Evolutionary conservation across 306 rosid genomes (phyloP).

Genomic region (Cercis canadensis): DNA sequence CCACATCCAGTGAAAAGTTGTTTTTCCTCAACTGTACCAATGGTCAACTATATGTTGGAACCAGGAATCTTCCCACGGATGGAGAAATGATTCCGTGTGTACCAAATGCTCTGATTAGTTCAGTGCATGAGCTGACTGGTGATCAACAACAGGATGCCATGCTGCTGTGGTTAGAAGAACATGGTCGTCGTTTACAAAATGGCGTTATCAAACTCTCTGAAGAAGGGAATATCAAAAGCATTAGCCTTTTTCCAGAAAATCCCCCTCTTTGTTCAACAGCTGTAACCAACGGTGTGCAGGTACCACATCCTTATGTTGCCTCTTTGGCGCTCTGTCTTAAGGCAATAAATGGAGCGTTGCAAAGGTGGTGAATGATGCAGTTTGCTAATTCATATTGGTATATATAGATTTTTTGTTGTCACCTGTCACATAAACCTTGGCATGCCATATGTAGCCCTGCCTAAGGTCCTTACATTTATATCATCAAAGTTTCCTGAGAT

Average conservation of each 20-base stretch:
- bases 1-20: slow-evolving; percentile 47
- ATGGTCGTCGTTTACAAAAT: slow-evolving; percentile 70
- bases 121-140: slow-evolving; percentile 45
- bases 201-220: slow-evolving; percentile 72
- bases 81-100: slow-evolving; percentile 86
- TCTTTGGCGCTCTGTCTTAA: slow-evolving; percentile 13
- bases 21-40: slow-evolving; percentile 76
- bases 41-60: slow-evolving; percentile 84
- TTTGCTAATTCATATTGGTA: slow-evolving; percentile 28
- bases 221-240: slow-evolving; percentile 48
- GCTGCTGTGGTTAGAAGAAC: slow-evolving; percentile 97
- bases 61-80: slow-evolving; percentile 48
- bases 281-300: slow-evolving; percentile 80
- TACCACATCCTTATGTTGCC: slow-evolving; percentile 26
- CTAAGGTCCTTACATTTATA: slow-evolving; percentile 20
- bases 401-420: slow-evolving; percentile 8
- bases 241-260: slow-evolving; percentile 78
- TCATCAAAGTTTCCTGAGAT: background rate
- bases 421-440: slow-evolving; percentile 8
- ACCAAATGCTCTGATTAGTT: slow-evolving; percentile 61
- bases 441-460: slow-evolving; percentile 15
- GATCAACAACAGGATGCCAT: slow-evolving; percentile 75
- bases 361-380: slow-evolving; percentile 5
- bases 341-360: slow-evolving; percentile 15
- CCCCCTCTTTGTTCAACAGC: slow-evolving; percentile 78